phyloP scores from a whole-genome alignment of 176 grass and related monocot genomes.

The Carex scoparia region DNA sequence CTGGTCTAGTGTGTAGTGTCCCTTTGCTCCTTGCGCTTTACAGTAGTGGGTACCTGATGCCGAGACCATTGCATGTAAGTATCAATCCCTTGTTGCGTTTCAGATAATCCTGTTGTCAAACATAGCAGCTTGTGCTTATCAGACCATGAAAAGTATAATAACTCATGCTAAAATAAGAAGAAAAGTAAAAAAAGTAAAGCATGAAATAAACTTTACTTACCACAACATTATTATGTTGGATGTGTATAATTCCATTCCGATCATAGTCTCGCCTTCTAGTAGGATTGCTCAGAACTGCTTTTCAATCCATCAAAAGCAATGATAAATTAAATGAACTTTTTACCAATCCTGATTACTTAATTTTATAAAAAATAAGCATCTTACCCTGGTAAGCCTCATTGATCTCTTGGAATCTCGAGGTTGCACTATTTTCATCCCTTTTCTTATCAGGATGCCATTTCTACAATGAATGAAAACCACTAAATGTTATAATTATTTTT shows the following conservation, averaged over 20 bases:
- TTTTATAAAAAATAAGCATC: constrained; percentile 1
- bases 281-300: constrained; percentile 85
- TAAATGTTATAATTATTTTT: not conserved
- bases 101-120: constrained; percentile 67
- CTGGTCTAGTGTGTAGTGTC: no score
- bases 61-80: constrained; percentile 93
- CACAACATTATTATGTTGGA: constrained; percentile 73
- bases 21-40: constrained; percentile 27
- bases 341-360: not conserved
- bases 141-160: not conserved
- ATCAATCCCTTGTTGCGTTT: constrained; percentile 93
- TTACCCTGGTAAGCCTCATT: constrained; percentile 94
- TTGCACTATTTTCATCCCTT: constrained; percentile 65
- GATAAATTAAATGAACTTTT: not conserved
- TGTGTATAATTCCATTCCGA: constrained; percentile 55
- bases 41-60: constrained; percentile 62
- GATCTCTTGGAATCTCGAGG: constrained; percentile 94
- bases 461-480: constrained; percentile 26
- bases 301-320: constrained; percentile 17
- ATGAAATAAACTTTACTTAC: constrained; percentile 32
- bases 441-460: constrained; percentile 99
- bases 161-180: not conserved
- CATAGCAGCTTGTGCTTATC: not conserved
- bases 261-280: constrained; percentile 76
- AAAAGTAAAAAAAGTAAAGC: not conserved